These are phyloP conservation scores for Tulasnella sp. DNA, from an alignment of 768 basidiomycete species.

Conservation along the genomic window DNA sequence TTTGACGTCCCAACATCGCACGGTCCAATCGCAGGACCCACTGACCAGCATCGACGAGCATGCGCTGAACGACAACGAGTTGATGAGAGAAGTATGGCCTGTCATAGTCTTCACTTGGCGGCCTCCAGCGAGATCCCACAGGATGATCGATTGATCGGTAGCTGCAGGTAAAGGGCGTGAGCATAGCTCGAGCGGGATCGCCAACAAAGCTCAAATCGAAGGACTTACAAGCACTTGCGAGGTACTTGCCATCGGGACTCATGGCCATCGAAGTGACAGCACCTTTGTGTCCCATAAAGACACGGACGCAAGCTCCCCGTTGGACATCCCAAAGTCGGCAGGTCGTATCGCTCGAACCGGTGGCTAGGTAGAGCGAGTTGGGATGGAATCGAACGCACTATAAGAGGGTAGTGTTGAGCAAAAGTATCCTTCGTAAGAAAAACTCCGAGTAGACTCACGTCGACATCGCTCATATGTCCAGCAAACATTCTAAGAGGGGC, in stretches of 20 bases:
- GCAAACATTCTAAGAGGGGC: constrained; percentile 89
- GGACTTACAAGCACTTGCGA: constrained; percentile 80
- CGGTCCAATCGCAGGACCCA: constrained; percentile 93
- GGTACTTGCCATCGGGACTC: constrained; percentile 90
- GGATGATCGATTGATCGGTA: constrained; percentile 88
- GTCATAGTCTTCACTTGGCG: constrained; percentile 95
- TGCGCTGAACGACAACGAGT: constrained; percentile 88
- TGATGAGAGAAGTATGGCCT: constrained; percentile 87
- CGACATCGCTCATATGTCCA: constrained; percentile 95
- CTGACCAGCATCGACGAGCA: constrained; percentile 91
- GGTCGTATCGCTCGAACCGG: constrained; percentile 95
- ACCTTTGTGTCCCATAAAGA: constrained; percentile 95
- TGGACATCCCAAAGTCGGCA: constrained; percentile 99
- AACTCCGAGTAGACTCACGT: constrained; percentile 61
- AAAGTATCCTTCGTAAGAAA: constrained; percentile 19
- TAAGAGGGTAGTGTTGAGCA: constrained; percentile 7
- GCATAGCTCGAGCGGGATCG: background rate
- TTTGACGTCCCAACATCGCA: constrained; percentile 98
- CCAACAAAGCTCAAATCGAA: background rate
- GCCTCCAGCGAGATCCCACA: constrained; percentile 98
- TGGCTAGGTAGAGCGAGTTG: constrained; percentile 95
- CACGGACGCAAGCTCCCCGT: constrained; percentile 86
- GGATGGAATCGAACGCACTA: constrained; percentile 97
- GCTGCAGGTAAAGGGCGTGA: constrained; percentile 49
- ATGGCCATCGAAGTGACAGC: constrained; percentile 82